These are phyloP conservation scores for Penicillium paxilli DNA, from an alignment of 495 filamentous ascomycete genomes.

Conservation along the genomic window DNA sequence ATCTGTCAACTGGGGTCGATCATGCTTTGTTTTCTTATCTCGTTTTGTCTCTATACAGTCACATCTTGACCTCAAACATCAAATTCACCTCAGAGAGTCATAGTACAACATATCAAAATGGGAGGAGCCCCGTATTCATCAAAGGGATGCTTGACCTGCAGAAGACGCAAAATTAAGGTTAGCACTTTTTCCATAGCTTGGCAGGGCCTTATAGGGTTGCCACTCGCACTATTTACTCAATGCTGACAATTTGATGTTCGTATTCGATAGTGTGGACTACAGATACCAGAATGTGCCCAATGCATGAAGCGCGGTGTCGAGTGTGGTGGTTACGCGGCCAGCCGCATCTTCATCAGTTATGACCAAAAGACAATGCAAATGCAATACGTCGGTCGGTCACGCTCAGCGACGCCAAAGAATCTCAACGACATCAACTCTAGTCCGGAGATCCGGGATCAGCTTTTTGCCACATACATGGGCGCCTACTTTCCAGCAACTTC, in stretches of 20 bases:
- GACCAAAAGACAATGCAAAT: not conserved
- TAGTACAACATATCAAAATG: not conserved
- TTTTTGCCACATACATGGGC: not conserved
- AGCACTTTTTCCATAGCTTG: not conserved
- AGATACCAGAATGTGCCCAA: not conserved
- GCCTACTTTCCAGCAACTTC: not conserved
- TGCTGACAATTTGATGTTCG: too few species aligned
- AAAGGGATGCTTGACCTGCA: not conserved
- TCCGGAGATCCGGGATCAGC: not conserved
- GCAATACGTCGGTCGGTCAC: not conserved
- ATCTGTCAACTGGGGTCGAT: too few species aligned
- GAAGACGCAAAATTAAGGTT: not conserved
- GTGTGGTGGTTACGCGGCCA: not conserved
- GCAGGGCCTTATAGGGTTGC: not conserved
- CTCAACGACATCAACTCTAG: not conserved
- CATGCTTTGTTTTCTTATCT: not conserved
- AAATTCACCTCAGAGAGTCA: not conserved
- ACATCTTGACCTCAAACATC: not conserved
- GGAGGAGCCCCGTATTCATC: not conserved
- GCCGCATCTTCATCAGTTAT: not conserved
- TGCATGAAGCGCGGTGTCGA: not conserved
- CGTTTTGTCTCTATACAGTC: not conserved
- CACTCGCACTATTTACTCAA: not conserved
- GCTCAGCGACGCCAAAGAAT: not conserved
- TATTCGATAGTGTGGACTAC: not conserved